Evolutionary conservation across 768 basidiomycete species (phyloP).

Genomic region (Suillus luteus): DNA sequence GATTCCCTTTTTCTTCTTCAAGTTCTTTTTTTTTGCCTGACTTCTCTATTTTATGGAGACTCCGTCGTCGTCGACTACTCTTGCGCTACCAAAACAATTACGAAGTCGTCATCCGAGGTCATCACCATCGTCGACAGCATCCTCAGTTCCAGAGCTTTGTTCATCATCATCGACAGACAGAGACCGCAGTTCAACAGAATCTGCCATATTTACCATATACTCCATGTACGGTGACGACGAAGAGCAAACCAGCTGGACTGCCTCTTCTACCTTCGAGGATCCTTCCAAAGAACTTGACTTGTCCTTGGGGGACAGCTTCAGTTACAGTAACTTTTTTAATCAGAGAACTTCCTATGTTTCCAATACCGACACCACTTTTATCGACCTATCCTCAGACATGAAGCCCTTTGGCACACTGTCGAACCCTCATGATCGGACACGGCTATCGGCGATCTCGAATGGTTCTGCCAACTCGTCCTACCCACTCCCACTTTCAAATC

Average conservation of each 20-base stretch:
- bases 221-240: conserved; percentile 80
- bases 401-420: conserved; percentile 22
- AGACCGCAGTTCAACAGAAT: conserved; percentile 64
- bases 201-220: conserved; percentile 81
- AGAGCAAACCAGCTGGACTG: conserved; percentile 49
- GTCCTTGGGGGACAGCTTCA: conserved; percentile 35
- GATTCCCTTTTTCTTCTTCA: conserved; percentile 7
- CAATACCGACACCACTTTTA: conserved; percentile 30
- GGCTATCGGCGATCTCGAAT: conserved; percentile 29
- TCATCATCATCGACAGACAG: conserved; percentile 36
- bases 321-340: conserved; percentile 38
- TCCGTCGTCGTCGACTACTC: conserved; percentile 38
- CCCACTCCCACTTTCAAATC: conserved; percentile 24
- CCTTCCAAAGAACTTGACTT: conserved; percentile 40
- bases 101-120: conserved; percentile 15
- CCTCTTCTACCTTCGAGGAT: conserved; percentile 39
- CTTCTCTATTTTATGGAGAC: conserved; percentile 39
- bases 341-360: conserved; percentile 17
- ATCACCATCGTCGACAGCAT: conserved; percentile 30
- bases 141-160: conserved; percentile 38
- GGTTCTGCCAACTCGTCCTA: conserved; percentile 25
- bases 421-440: conserved; percentile 26
- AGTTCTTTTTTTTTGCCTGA: neutral
- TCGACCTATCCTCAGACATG: conserved; percentile 32
- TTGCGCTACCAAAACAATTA: conserved; percentile 38